Evolutionary conservation across 164 flowering plant genomes (phyloP).

Genomic region (Berberis vulgaris): DNA sequence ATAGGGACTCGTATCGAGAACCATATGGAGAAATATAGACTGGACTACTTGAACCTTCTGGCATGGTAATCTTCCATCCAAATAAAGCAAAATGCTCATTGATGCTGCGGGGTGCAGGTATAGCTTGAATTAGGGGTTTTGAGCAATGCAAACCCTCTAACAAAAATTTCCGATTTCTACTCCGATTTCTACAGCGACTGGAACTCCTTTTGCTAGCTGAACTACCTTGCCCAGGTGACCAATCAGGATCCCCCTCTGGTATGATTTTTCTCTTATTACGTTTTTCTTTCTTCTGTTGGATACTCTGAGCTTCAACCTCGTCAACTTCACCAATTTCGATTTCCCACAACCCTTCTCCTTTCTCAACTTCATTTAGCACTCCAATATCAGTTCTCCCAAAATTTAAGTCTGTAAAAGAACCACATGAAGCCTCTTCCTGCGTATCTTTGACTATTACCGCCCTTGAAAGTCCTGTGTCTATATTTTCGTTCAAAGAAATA

Average conservation of each 20-base stretch:
- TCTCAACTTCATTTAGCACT: too few species aligned
- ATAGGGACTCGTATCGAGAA: too few species aligned
- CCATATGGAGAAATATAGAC: too few species aligned
- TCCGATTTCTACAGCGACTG: neutral
- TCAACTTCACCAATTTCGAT: neutral
- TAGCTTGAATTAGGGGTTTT: neutral
- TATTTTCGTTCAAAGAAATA: too few species aligned
- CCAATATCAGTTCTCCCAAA: too few species aligned
- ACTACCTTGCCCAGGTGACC: slow-evolving; percentile 6
- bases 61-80: too few species aligned
- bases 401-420: too few species aligned
- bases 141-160: neutral
- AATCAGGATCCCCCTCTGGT: slow-evolving; percentile 1
- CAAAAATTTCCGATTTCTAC: neutral
- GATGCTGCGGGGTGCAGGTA: neutral
- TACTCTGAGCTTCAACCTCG: neutral
- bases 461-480: too few species aligned
- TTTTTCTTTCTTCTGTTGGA: neutral
- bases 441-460: too few species aligned
- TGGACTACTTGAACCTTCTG: too few species aligned
- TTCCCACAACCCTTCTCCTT: too few species aligned
- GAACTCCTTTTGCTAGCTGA: neutral
- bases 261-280: neutral
- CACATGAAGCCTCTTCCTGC: too few species aligned
- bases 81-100: neutral